Evolutionary conservation across 1,284 basidiomycete genomes (phyloP), one percentile per base, ranked within the genome.

Genomic region (Trichosporon inkin): DNA sequence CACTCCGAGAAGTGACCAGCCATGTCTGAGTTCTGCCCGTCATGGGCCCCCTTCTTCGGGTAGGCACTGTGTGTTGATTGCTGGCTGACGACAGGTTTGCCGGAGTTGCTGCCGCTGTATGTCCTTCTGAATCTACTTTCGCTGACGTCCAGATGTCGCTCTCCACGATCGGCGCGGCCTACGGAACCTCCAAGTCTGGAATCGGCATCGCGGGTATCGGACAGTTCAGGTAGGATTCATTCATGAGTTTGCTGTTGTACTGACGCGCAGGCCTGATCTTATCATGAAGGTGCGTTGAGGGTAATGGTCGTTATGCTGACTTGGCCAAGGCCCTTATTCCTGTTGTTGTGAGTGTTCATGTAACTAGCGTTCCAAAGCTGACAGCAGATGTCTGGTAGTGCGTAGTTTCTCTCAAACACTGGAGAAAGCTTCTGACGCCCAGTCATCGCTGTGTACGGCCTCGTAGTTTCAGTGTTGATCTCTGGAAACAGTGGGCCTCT

Each of bases 131-230:
- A 13, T 19, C 13, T 35, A 49, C 22, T 34, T 14, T n/a, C 16
- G 22, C 17, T 32, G 14, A 38, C 17, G 17, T 28, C 20, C 61
- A 79, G 77, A 79, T 79, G 74, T 67, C 73, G 16, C 67, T 79
- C 51, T 75, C 74, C 73, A 83, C 94, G 67, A 82, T 96, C 49
- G 95, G 96, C 66, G 95, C 95, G 64, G 94, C 95, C 17, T 94
- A 92, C 79, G 96, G 96, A 44, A 99, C 96, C 0, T 86, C 94
- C 53, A 99, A 99, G 80, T 85, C 95, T 52, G 96, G 96, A 52
- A 97, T 99, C 71, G 96, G 95, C 57, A 99, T 99, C 76, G 88
- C 95, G 62, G 96, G 95, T 54, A 81, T 99, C 67, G 95, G 94
- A 67, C 88, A 89, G 61, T 93, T 98, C 79, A 76, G 80, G 75